Evolutionary conservation across 306 rosid species (phyloP).

Genomic region (Sophora flavescens): DNA sequence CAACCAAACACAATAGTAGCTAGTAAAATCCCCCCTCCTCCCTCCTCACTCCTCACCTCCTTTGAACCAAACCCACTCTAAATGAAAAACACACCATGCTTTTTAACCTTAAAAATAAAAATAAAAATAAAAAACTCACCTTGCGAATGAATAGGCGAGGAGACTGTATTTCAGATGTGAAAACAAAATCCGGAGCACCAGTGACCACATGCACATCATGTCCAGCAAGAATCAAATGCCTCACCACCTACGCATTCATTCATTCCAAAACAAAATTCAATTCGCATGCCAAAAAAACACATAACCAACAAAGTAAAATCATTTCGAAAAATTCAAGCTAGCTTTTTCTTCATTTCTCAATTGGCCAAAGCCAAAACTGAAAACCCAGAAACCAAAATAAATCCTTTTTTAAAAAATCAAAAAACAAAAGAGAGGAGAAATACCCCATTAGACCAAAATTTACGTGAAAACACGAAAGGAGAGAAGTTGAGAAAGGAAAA

Average conservation of each 20-base stretch:
- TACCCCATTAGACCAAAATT: conserved; percentile 27
- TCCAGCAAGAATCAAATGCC: conserved; percentile 85
- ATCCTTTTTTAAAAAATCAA: background rate
- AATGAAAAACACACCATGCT: conserved; percentile 49
- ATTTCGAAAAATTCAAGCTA: background rate
- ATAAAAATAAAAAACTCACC: conserved; percentile 55
- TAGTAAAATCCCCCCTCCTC: no score
- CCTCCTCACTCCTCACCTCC: no score
- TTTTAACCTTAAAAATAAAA: background rate
- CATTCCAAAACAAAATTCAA: conserved; percentile 34
- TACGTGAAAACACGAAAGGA: background rate
- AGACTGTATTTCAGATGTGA: conserved; percentile 82
- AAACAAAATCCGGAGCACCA: conserved; percentile 94
- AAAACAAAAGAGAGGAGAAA: background rate
- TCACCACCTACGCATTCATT: conserved; percentile 67
- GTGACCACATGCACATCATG: conserved; percentile 96
- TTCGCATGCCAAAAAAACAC: background rate
- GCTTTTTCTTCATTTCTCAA: background rate
- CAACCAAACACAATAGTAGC: no score
- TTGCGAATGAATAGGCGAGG: conserved; percentile 86
- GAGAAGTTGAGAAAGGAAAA: background rate
- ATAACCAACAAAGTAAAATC: background rate
- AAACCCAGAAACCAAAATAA: conserved; percentile 26
- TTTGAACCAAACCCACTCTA: no score
- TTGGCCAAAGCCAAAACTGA: background rate